These are phyloP conservation scores for Phytophthora ramorum DNA, from an alignment of 352 stramenopile species.

Conservation along the genomic window DNA sequence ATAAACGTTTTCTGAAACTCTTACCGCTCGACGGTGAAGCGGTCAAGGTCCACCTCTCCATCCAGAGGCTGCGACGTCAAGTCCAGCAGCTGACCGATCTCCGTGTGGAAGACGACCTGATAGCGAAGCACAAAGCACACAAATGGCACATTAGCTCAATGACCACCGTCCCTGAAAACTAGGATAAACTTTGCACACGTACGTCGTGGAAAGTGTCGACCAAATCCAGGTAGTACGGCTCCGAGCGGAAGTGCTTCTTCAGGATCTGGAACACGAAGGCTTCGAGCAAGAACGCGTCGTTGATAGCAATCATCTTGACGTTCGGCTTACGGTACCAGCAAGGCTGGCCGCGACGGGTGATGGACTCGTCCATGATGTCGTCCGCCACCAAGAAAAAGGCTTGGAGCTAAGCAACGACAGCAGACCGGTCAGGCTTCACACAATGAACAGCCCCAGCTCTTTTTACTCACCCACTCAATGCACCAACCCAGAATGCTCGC, in stretches of 20 bases:
- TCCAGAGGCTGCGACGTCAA: constrained; percentile 90
- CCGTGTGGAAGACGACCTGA: constrained; percentile 96
- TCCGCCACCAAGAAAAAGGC: constrained; percentile 99
- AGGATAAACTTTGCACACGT: constrained; percentile 7
- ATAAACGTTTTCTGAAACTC: constrained; percentile 17
- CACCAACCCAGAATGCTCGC: constrained; percentile 97
- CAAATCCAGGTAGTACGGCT: constrained; percentile 92
- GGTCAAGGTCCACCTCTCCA: constrained; percentile 80
- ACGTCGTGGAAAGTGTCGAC: constrained; percentile 96
- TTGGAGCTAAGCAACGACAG: constrained; percentile 84
- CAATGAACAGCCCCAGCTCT: not conserved
- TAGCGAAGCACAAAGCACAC: constrained; percentile 9
- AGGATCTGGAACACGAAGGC: constrained; percentile 92
- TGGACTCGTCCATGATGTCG: constrained; percentile 98
- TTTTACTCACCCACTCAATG: constrained; percentile 93
- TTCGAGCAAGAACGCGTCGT: constrained; percentile 97
- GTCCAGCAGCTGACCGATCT: constrained; percentile 96
- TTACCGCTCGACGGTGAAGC: constrained; percentile 95
- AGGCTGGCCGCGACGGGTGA: constrained; percentile 95
- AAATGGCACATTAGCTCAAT: too few species aligned
- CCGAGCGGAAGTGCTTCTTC: constrained; percentile 86
- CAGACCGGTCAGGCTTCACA: not conserved
- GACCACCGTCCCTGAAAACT: too few species aligned
- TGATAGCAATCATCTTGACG: constrained; percentile 96
- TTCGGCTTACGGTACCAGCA: constrained; percentile 97